Evolutionary conservation across 179 eudicot species (phyloP).

Genomic region (Silene noctiflora): DNA sequence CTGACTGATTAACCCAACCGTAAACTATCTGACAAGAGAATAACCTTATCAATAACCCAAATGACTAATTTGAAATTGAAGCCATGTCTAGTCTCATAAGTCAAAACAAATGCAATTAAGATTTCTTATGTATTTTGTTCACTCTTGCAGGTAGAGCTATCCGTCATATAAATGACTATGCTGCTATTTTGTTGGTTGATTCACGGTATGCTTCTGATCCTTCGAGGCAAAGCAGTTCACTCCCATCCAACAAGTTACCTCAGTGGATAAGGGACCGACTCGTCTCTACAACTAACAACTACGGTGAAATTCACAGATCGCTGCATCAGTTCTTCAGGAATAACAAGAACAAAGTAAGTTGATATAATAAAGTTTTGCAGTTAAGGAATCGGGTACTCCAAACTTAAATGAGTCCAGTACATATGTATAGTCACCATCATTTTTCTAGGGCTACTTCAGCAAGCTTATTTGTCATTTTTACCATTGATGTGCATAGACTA

Average conservation of each 20-base stretch:
- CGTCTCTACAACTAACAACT: conserved; percentile 45
- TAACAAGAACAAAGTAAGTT: conserved; percentile 39
- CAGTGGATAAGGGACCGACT: conserved; percentile 72
- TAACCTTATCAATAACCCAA: background rate
- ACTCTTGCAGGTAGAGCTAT: conserved; percentile 73
- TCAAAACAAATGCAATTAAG: background rate
- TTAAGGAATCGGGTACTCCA: background rate
- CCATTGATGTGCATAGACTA: conserved; percentile 6
- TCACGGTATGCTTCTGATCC: conserved; percentile 68
- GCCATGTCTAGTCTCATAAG: background rate
- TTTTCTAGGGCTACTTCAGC: background rate
- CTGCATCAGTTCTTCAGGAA: conserved; percentile 78
- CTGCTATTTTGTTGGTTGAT: conserved; percentile 86
- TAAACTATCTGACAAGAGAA: background rate
- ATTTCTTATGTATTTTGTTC: conserved; percentile 5
- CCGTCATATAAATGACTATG: conserved; percentile 83
- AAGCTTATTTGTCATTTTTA: background rate
- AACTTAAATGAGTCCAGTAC: background rate
- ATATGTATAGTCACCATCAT: background rate
- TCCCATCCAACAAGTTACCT: conserved; percentile 77
- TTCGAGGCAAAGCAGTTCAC: conserved; percentile 47
- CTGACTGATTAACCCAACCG: background rate
- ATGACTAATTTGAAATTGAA: background rate
- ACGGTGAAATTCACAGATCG: conserved; percentile 76
- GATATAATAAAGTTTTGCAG: conserved; percentile 11